These are phyloP conservation scores for Cucumis sativus DNA, from an alignment of 306 rosid species.

Conservation along the genomic window DNA sequence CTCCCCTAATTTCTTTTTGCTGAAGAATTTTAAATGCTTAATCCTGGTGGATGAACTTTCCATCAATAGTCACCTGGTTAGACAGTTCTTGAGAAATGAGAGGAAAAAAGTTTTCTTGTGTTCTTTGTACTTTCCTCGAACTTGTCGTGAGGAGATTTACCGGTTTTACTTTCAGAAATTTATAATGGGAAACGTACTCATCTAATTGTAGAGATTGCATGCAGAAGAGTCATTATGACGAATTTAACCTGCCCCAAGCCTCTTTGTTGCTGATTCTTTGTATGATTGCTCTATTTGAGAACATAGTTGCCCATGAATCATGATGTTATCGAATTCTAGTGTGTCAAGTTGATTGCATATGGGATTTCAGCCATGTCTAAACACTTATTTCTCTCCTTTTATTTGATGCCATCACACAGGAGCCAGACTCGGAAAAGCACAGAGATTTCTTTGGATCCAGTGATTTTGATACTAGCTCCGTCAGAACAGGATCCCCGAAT, in stretches of 20 bases:
- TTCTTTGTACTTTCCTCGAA: background rate
- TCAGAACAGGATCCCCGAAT: conserved; percentile 54
- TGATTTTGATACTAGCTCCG: conserved; percentile 53
- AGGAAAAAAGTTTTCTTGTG: background rate
- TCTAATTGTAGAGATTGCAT: background rate
- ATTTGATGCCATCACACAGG: conserved; percentile 39
- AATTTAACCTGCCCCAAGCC: background rate
- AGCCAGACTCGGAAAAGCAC: conserved; percentile 43
- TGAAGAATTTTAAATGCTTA: background rate
- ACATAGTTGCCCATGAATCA: background rate
- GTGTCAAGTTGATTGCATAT: background rate
- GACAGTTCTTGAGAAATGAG: background rate
- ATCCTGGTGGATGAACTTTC: background rate
- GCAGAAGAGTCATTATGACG: background rate
- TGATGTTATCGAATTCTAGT: background rate
- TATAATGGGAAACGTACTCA: background rate
- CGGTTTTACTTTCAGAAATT: background rate
- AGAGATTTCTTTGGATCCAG: conserved; percentile 52
- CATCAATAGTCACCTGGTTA: background rate
- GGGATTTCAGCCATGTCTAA: conserved; percentile 4
- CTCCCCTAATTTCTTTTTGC: background rate
- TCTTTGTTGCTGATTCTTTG: background rate
- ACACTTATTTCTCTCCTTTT: background rate
- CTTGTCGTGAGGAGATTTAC: background rate
- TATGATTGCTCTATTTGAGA: background rate